Conservation (phyloP, 305 asterid genomes). For the Stenogyne calaminthoides region DNA sequence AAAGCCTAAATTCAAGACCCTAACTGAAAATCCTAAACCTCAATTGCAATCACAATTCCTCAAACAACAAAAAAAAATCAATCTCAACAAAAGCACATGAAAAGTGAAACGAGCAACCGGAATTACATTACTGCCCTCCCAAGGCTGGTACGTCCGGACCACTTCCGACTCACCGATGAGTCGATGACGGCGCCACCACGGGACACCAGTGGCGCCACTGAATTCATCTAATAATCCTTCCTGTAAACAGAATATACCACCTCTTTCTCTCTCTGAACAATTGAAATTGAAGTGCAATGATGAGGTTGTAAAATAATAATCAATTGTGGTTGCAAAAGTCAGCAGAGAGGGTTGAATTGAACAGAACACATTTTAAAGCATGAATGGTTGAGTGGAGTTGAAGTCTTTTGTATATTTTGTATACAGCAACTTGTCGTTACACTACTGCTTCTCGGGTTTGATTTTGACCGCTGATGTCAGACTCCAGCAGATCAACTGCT, state of each 20-base stretch:
- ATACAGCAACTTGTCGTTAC: constrained; percentile 25
- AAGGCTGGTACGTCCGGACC: constrained; percentile 56
- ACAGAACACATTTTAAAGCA: constrained; percentile 25
- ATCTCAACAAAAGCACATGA: constrained; percentile 1
- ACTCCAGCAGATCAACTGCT: constrained; percentile 23
- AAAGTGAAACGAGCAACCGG: constrained; percentile 1
- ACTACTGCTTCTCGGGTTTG: constrained; percentile 13
- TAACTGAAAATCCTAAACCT: constrained; percentile 16
- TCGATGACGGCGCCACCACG: constrained; percentile 47
- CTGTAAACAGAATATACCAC: neutral
- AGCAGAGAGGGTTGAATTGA: constrained; percentile 26
- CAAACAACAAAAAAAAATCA: neutral
- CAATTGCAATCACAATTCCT: neutral
- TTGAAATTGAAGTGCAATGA: constrained; percentile 12
- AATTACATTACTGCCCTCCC: constrained; percentile 85
- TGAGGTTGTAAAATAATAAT: constrained; percentile 15
- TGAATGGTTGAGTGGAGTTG: constrained; percentile 6
- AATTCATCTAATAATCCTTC: constrained; percentile 39
- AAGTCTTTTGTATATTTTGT: constrained; percentile 32
- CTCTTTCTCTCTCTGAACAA: constrained; percentile 10
- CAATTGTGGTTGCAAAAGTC: constrained; percentile 28
- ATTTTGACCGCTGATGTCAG: constrained; percentile 16
- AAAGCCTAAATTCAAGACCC: constrained; percentile 21
- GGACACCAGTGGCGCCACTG: constrained; percentile 57
- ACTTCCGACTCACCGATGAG: constrained; percentile 44